phyloP scores from a whole-genome alignment of 352 stramenopile species.

The Pythium apleroticum region DNA sequence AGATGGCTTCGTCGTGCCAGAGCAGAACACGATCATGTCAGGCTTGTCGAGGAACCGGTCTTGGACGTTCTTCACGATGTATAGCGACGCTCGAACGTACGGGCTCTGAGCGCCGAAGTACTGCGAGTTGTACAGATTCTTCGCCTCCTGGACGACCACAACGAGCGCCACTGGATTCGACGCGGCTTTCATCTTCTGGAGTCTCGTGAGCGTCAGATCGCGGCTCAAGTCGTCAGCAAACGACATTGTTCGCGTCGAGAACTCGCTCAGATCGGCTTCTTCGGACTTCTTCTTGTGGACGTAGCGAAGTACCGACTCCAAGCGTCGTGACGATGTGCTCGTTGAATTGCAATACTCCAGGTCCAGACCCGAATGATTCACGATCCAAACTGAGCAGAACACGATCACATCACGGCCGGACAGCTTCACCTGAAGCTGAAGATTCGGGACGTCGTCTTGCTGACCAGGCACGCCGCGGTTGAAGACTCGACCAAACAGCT shows the following conservation, averaged over 20 bases:
- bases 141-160: conserved; percentile 75
- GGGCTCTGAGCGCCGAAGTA: conserved; percentile 86
- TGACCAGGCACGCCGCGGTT: conserved; percentile 64
- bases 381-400: conserved; percentile 87
- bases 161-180: conserved; percentile 80
- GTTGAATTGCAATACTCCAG: conserved; percentile 86
- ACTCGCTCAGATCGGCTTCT: conserved; percentile 53
- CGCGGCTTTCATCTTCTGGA: conserved; percentile 80
- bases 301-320: conserved; percentile 75
- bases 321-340: conserved; percentile 62
- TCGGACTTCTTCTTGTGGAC: conserved; percentile 54
- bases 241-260: conserved; percentile 62
- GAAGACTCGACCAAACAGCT: conserved; percentile 70
- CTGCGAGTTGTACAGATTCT: conserved; percentile 82
- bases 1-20: conserved; percentile 74
- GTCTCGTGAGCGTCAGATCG: conserved; percentile 52
- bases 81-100: conserved; percentile 81
- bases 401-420: conserved; percentile 79
- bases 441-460: conserved; percentile 74
- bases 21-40: conserved; percentile 77
- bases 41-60: conserved; percentile 75
- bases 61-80: conserved; percentile 79
- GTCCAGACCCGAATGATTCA: conserved; percentile 84
- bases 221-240: conserved; percentile 48
- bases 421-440: conserved; percentile 84